A percentile compares a stretch with the other conserved stretches of the same genome.
Conservation (phyloP, 2,329 filamentous ascomycete genomes). For the Aureobasidium subglaciale region DNA sequence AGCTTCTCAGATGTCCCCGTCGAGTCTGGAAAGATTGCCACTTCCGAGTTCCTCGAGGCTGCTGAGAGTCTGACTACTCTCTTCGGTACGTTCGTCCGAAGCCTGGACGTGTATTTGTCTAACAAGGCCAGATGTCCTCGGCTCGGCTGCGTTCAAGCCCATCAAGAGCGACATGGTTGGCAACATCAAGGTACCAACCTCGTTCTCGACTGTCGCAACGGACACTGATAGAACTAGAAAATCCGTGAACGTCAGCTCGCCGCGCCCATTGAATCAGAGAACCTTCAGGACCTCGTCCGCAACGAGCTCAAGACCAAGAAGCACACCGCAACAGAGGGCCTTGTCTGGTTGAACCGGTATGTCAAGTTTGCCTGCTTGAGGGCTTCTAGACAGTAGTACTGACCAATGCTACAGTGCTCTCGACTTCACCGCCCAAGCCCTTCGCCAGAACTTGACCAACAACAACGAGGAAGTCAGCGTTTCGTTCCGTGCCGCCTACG, state of each 20-base stretch:
- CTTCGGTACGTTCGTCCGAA: conserved; percentile 57
- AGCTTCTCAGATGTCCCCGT: conserved; percentile 80
- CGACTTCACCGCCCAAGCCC: conserved; percentile 83
- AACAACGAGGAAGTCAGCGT: conserved; percentile 66
- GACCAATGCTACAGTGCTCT: conserved; percentile 58
- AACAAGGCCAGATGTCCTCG: conserved; percentile 46
- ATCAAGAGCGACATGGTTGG: conserved; percentile 88
- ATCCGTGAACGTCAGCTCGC: conserved; percentile 74
- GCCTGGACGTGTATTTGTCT: background rate
- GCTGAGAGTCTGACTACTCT: conserved; percentile 78
- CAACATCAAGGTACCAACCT: conserved; percentile 69
- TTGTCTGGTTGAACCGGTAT: conserved; percentile 85
- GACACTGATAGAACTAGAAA: conserved; percentile 54
- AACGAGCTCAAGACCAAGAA: conserved; percentile 89
- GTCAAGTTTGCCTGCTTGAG: conserved; percentile 24
- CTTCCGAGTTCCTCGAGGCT: conserved; percentile 83
- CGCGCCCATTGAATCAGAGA: conserved; percentile 70
- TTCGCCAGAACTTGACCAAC: conserved; percentile 68
- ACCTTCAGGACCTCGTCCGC: conserved; percentile 73
- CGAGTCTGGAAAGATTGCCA: conserved; percentile 65
- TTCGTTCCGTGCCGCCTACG: conserved; percentile 84
- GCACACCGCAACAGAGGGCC: conserved; percentile 78
- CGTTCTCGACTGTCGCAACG: background rate
- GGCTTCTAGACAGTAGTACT: background rate
- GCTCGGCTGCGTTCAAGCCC: conserved; percentile 69